Evolutionary conservation across 306 rosid genomes (phyloP), one percentile per base, ranked within the genome.

Genomic region (Cucurbita pepo): DNA sequence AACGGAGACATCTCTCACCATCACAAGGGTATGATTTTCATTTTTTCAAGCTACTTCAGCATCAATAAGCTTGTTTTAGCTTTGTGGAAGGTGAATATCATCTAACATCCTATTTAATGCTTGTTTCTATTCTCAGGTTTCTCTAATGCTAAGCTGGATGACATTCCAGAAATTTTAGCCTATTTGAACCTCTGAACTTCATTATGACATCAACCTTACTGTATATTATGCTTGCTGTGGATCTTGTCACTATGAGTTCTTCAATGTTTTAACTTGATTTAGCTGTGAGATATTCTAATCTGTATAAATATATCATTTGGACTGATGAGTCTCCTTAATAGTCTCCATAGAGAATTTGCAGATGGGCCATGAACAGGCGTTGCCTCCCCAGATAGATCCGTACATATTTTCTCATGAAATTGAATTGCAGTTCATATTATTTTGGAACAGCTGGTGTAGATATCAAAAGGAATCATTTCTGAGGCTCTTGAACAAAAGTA

Each of bases 401-500:
- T n/a, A n/a, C 4, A 53, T 53, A 53, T n/a, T n/a, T 22, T 53
- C 25, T 7, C 57, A 53, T 53, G 22, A 53, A 53, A 50, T 50
- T 50, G 7, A 50, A 50, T 50, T 50, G 54, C 18, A 50, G 54
- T 50, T 50, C 54, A 50, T 13, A 18, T 12, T 19, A 63, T 43
- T 40, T 63, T 19, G 9, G n/a, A 63, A 38, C 47, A 38, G 8
- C 51, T 9, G 8, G 51, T 5, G 25, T 41, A 18, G 52, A 21
- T 56, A 40, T 41, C 70, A 18, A 11, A 62, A 16, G 5, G 41
- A 67, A 69, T 81, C 79, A 90, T 37, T 85, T 93, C 53, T 79
- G 85, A 79, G 75, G 77, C 83, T 81, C 85, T 77, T 86, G 77
- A 89, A 88, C 81, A 86, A 56, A 40, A 91, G 63, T 72, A 88